These are phyloP conservation scores for Starmerella potacharoeniae DNA, from an alignment of 805 yeast genomes.

Conservation along the genomic window DNA sequence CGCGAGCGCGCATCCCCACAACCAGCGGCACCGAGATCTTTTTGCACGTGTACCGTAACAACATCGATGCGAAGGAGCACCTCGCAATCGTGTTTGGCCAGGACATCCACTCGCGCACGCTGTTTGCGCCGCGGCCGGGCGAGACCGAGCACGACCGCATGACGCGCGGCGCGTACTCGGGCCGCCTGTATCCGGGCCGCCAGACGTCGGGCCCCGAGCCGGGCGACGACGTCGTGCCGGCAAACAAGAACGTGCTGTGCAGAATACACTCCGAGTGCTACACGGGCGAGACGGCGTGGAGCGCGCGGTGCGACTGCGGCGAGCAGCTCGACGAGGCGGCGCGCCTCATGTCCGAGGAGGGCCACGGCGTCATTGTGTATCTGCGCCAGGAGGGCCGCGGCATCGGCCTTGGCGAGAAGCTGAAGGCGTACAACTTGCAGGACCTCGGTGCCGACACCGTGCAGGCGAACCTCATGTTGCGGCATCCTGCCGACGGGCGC, in stretches of 20 bases:
- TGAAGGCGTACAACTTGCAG: conserved; percentile 92
- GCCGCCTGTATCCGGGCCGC: conserved; percentile 82
- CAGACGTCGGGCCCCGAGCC: conserved; percentile 9
- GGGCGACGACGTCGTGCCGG: not conserved
- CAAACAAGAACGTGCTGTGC: conserved; percentile 38
- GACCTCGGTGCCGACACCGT: conserved; percentile 98
- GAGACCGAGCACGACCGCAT: conserved; percentile 88
- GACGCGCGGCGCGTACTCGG: conserved; percentile 98
- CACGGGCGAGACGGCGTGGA: conserved; percentile 99
- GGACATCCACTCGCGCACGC: conserved; percentile 63
- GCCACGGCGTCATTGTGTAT: conserved; percentile 90
- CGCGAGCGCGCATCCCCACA: conserved; percentile 93
- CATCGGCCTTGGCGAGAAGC: conserved; percentile 93
- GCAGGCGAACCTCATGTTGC: conserved; percentile 78
- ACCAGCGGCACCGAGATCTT: conserved; percentile 91
- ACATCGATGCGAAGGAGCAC: conserved; percentile 85
- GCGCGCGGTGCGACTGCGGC: conserved; percentile 98
- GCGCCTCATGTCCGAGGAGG: conserved; percentile 71
- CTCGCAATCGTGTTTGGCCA: conserved; percentile 95
- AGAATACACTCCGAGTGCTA: conserved; percentile 96
- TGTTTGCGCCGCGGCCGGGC: conserved; percentile 48
- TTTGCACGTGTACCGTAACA: conserved; percentile 76
- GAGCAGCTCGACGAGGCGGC: conserved; percentile 99
- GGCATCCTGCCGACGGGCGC: conserved; percentile 98
- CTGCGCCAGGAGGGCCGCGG: conserved; percentile 98